These are phyloP conservation scores for Thermomyces lanuginosus DNA, from an alignment of 2,329 filamentous ascomycete species.

Conservation along the genomic window DNA sequence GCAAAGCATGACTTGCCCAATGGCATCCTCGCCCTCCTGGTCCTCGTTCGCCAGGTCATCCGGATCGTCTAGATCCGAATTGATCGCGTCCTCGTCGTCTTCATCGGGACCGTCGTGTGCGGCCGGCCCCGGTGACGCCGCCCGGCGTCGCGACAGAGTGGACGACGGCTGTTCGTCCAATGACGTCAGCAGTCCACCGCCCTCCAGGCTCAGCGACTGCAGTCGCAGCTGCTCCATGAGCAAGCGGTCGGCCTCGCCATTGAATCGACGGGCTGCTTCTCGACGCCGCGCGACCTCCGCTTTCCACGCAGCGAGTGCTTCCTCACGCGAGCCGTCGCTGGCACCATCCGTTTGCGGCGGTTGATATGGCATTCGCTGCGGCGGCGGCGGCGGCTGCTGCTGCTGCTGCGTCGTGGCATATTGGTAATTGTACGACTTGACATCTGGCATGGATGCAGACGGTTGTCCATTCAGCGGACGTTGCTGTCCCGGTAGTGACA, in stretches of 20 bases:
- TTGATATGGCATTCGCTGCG: slow-evolving; percentile 25
- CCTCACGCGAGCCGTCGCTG: too few species aligned
- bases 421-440: too few species aligned
- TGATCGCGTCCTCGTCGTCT: slow-evolving; percentile 86
- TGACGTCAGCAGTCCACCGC: slow-evolving; percentile 30
- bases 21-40: slow-evolving; percentile 70
- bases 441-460: slow-evolving; percentile 26
- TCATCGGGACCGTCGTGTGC: slow-evolving; percentile 44
- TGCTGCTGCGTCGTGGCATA: slow-evolving; percentile 17
- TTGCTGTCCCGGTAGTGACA: slow-evolving; percentile 21
- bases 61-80: slow-evolving; percentile 90
- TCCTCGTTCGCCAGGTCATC: slow-evolving; percentile 74
- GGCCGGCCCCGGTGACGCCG: slow-evolving; percentile 3
- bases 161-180: slow-evolving; percentile 19
- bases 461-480: slow-evolving; percentile 17
- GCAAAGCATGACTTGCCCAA: slow-evolving; percentile 88
- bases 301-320: slow-evolving; percentile 40
- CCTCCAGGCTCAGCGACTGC: slow-evolving; percentile 28
- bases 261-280: slow-evolving; percentile 21
- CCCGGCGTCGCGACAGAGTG: slow-evolving; percentile 4
- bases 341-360: slow-evolving; percentile 62
- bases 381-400: slow-evolving; percentile 22
- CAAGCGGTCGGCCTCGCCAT: slow-evolving; percentile 21
- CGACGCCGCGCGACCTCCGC: slow-evolving; percentile 29
- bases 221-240: slow-evolving; percentile 28